Evolutionary conservation across 257 asterid genomes (phyloP).

Genomic region (Lavandula angustifolia): DNA sequence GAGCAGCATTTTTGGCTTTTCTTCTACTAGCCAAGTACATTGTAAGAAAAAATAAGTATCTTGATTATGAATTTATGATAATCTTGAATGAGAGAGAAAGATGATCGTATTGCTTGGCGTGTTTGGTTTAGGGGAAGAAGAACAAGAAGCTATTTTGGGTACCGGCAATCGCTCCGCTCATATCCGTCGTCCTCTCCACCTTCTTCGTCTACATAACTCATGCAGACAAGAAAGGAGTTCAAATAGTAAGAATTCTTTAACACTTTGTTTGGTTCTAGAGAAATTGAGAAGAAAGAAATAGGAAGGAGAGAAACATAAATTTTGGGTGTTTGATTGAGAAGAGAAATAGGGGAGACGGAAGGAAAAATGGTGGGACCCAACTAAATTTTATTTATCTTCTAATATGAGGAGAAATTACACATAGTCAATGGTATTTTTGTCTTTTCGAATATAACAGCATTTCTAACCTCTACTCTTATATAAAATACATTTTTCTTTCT

Average conservation of each 20-base stretch:
- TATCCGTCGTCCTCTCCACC: slow-evolving; percentile 77
- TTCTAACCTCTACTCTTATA: too few relatives aligned
- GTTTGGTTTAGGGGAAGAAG: slow-evolving; percentile 62
- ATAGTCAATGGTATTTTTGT: too few relatives aligned
- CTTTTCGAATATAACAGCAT: too few relatives aligned
- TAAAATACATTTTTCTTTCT: too few relatives aligned
- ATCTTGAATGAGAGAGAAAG: not conserved
- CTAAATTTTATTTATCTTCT: too few relatives aligned
- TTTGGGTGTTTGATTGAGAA: too few relatives aligned
- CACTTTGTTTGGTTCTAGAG: too few relatives aligned
- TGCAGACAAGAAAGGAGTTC: slow-evolving; percentile 75
- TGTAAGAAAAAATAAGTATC: slow-evolving; percentile 24
- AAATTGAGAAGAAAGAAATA: too few relatives aligned
- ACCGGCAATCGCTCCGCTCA: slow-evolving; percentile 85
- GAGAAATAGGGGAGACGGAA: too few relatives aligned
- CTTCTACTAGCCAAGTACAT: slow-evolving; percentile 64
- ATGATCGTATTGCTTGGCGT: not conserved
- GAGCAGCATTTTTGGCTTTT: slow-evolving; percentile 58
- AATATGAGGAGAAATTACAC: too few relatives aligned
- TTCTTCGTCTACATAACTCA: slow-evolving; percentile 73
- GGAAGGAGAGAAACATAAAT: too few relatives aligned
- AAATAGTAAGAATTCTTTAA: slow-evolving; percentile 67
- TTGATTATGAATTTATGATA: not conserved
- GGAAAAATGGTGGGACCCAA: too few relatives aligned
- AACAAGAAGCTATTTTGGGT: slow-evolving; percentile 68